These are phyloP conservation scores for Fusarium brevicatenulatum DNA, from an alignment of 2,329 filamentous ascomycete species.

Conservation along the genomic window DNA sequence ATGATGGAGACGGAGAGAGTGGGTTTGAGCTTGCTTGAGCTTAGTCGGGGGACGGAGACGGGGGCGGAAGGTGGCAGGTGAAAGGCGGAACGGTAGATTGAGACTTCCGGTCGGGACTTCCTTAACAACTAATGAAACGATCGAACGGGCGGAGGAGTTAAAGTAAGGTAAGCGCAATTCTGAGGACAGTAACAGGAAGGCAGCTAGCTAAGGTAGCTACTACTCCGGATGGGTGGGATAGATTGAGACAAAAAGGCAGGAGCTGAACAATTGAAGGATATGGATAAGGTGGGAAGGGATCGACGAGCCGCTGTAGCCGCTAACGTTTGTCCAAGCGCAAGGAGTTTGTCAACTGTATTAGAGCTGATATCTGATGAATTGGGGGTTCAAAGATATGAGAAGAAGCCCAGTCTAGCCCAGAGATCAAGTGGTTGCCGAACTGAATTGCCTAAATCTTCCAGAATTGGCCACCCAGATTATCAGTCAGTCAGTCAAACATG, in stretches of 20 bases:
- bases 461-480: neutral
- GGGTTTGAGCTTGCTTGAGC: constrained; percentile 23
- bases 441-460: constrained; percentile 2
- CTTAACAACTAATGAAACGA: constrained; percentile 6
- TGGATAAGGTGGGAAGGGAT: constrained; percentile 23
- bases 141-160: neutral
- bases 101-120: constrained; percentile 26
- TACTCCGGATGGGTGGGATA: neutral
- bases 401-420: neutral
- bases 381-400: neutral
- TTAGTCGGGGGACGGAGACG: constrained; percentile 33
- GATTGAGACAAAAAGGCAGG: constrained; percentile 14
- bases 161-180: neutral
- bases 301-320: constrained; percentile 31
- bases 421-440: neutral
- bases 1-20: constrained; percentile 25
- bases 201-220: neutral
- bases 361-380: neutral
- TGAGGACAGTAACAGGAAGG: neutral
- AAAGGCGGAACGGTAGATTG: constrained; percentile 31
- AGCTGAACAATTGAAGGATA: constrained; percentile 5
- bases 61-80: constrained; percentile 22
- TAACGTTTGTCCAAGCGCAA: constrained; percentile 11
- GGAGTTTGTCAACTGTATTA: neutral
- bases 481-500: constrained; percentile 4